phyloP scores from a whole-genome alignment of 495 filamentous ascomycete genomes.

The Aspergillus nanangensis region DNA sequence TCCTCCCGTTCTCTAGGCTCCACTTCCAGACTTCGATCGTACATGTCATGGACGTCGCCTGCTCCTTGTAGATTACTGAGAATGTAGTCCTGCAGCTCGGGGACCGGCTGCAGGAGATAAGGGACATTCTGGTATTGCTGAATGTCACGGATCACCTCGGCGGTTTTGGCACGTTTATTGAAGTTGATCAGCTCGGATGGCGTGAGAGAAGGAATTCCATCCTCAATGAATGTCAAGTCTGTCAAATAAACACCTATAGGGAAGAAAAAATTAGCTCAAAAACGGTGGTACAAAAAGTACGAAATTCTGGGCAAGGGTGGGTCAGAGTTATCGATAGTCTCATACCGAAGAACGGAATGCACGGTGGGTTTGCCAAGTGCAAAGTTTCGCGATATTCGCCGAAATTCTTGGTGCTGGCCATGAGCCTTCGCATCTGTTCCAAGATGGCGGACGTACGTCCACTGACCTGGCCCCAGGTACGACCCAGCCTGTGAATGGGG shows the following conservation, averaged over 20 bases:
- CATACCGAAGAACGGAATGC: constrained; percentile 97
- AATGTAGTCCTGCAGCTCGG: constrained; percentile 95
- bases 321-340: constrained; percentile 1
- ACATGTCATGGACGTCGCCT: constrained; percentile 98
- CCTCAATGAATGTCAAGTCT: constrained; percentile 97
- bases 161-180: constrained; percentile 94
- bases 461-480: constrained; percentile 94
- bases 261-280: not conserved
- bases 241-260: constrained; percentile 86
- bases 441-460: constrained; percentile 72
- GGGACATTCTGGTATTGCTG: constrained; percentile 97
- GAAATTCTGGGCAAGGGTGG: constrained; percentile 11
- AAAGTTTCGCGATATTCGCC: constrained; percentile 91
- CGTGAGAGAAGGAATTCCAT: constrained; percentile 93
- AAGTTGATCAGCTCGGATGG: constrained; percentile 97
- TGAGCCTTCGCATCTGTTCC: constrained; percentile 87
- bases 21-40: constrained; percentile 85
- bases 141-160: constrained; percentile 95
- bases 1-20: constrained; percentile 96
- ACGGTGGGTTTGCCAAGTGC: constrained; percentile 89
- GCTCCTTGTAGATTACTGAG: constrained; percentile 90
- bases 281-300: not conserved
- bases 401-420: constrained; percentile 98
- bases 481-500: constrained; percentile 85
- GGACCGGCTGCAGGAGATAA: constrained; percentile 82